These are phyloP conservation scores for Aspergillus aculeatus DNA, from an alignment of 2,329 filamentous ascomycete genomes.

Conservation along the genomic window DNA sequence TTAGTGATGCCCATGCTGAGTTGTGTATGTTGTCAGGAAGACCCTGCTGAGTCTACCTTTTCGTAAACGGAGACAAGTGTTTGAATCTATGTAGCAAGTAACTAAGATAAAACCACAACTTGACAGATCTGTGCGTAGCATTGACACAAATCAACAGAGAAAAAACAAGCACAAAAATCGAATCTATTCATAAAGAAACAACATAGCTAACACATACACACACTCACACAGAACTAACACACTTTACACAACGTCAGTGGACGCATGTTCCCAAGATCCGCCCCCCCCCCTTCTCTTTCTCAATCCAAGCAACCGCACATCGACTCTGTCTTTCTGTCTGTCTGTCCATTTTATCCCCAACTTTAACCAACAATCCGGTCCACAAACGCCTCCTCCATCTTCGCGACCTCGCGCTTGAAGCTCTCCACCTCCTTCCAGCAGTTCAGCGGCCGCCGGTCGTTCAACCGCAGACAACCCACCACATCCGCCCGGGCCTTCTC, in stretches of 20 bases:
- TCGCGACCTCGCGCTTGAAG: constrained; percentile 86
- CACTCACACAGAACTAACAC: not conserved
- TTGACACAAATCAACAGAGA: not conserved
- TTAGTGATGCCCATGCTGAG: no score
- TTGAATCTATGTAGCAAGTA: no score
- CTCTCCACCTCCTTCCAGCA: constrained; percentile 91
- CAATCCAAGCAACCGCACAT: constrained; percentile 12
- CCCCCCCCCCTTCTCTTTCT: not conserved
- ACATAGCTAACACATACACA: not conserved
- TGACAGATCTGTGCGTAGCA: no score
- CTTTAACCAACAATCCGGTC: constrained; percentile 63
- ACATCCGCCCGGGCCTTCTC: constrained; percentile 74
- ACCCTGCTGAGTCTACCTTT: no score
- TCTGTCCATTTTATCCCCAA: not conserved
- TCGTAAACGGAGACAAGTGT: no score
- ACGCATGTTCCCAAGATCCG: no score
- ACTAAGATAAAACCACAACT: no score
- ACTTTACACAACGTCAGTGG: not conserved
- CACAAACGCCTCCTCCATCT: constrained; percentile 83
- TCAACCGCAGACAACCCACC: constrained; percentile 74
- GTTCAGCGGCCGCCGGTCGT: constrained; percentile 85
- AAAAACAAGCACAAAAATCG: not conserved
- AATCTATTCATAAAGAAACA: not conserved
- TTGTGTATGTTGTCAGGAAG: no score
- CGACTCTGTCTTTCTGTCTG: not conserved